These are phyloP conservation scores for Zygoascus bituminiphila DNA, from an alignment of 805 yeast species.

Conservation along the genomic window DNA sequence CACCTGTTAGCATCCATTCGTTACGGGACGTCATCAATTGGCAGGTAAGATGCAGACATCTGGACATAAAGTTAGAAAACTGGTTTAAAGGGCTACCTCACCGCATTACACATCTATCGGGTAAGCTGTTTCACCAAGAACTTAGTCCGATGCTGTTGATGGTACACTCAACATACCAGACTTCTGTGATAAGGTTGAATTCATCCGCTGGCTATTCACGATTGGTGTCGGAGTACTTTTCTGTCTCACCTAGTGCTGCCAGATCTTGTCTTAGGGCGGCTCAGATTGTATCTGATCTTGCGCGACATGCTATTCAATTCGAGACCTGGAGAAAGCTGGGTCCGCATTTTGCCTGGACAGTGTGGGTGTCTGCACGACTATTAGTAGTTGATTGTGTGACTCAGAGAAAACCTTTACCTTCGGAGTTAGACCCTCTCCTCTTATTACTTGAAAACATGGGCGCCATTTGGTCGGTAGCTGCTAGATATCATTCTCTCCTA, in stretches of 20 bases:
- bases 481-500: constrained; percentile 18
- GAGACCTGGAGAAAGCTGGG: constrained; percentile 18
- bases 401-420: constrained; percentile 13
- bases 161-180: constrained; percentile 19
- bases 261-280: constrained; percentile 18
- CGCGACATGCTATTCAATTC: constrained; percentile 11
- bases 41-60: constrained; percentile 20
- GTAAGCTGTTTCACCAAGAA: constrained; percentile 1
- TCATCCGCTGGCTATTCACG: constrained; percentile 23
- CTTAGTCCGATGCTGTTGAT: constrained; percentile 14
- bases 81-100: constrained; percentile 18
- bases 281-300: constrained; percentile 13
- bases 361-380: constrained; percentile 24
- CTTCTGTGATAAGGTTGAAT: constrained; percentile 20
- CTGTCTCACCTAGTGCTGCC: constrained; percentile 19
- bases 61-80: constrained; percentile 17
- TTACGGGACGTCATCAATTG: constrained; percentile 19
- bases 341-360: constrained; percentile 23
- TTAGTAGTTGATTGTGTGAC: constrained; percentile 22
- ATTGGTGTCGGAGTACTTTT: constrained; percentile 17
- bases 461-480: constrained; percentile 20
- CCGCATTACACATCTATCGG: constrained; percentile 5
- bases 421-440: constrained; percentile 18
- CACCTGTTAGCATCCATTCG: constrained; percentile 19
- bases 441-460: constrained; percentile 17